Percentiles rank a stretch among this genome's conserved stretches.
phyloP scores from a whole-genome alignment of 805 yeast genomes.

The Candida maesae region DNA sequence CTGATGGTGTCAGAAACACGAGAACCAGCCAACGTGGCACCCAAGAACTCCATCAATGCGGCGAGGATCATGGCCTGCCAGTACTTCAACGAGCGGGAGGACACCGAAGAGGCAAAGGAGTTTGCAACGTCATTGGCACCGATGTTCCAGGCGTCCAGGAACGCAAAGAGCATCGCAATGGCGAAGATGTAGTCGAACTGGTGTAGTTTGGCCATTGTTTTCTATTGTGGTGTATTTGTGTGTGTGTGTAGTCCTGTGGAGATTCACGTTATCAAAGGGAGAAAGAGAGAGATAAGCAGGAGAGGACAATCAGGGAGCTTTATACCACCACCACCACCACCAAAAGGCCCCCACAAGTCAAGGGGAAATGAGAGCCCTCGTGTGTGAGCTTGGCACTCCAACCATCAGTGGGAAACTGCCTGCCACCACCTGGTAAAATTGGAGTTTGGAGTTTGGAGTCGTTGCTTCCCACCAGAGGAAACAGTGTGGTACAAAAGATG shows the following conservation, averaged over 20 bases:
- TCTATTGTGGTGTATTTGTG: neutral
- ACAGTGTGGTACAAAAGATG: too few relatives aligned
- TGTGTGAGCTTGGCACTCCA: too few relatives aligned
- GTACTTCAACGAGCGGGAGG: slow-evolving; percentile 63
- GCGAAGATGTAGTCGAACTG: slow-evolving; percentile 70
- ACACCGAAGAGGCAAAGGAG: slow-evolving; percentile 73
- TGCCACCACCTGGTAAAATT: too few relatives aligned
- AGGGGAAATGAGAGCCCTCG: too few relatives aligned
- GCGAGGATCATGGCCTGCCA: slow-evolving; percentile 77
- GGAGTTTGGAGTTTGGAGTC: too few relatives aligned
- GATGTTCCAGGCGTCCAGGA: slow-evolving; percentile 74
- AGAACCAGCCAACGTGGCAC: slow-evolving; percentile 71
- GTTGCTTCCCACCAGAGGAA: too few relatives aligned
- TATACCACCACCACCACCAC: too few relatives aligned
- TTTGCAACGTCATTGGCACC: slow-evolving; percentile 84
- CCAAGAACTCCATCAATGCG: slow-evolving; percentile 66
- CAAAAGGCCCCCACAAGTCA: too few relatives aligned
- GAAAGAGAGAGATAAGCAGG: neutral
- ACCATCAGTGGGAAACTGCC: too few relatives aligned
- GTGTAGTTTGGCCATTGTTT: slow-evolving; percentile 12
- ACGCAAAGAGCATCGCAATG: slow-evolving; percentile 64
- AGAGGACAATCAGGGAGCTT: too few relatives aligned
- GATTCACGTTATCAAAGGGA: too few relatives aligned
- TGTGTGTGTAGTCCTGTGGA: too few relatives aligned
- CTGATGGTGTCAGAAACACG: slow-evolving; percentile 73